phyloP scores from a whole-genome alignment of 2,329 filamentous ascomycete genomes.

The Aureobasidium namibiae region DNA sequence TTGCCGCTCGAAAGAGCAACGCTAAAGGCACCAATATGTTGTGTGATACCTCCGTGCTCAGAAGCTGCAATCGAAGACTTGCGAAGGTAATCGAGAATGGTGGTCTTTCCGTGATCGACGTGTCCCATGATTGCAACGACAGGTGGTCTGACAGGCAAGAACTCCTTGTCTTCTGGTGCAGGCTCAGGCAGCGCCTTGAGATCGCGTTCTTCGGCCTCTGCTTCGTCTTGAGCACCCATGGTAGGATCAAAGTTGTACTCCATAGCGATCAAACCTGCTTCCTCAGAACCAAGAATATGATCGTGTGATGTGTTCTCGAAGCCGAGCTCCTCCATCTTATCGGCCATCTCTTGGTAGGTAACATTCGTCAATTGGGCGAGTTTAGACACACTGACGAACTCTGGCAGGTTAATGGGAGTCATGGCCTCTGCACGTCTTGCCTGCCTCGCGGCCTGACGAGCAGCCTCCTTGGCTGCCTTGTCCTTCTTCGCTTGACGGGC shows the following conservation, averaged over 20 bases:
- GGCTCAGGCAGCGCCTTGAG: conserved; percentile 56
- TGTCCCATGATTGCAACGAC: conserved; percentile 99
- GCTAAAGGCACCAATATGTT: conserved; percentile 96
- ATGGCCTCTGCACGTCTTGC: conserved; percentile 30
- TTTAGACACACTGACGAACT: conserved; percentile 84
- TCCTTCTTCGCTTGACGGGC: conserved; percentile 18
- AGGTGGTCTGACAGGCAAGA: conserved; percentile 68
- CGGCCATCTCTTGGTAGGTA: conserved; percentile 60
- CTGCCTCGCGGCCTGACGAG: conserved; percentile 16
- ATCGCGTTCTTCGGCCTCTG: conserved; percentile 56
- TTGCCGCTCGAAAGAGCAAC: conserved; percentile 77
- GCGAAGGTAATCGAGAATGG: conserved; percentile 83
- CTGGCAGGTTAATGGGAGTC: conserved; percentile 67
- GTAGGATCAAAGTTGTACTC: conserved; percentile 90
- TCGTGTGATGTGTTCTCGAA: conserved; percentile 79
- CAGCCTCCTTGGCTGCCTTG: conserved; percentile 20
- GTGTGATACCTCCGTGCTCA: conserved; percentile 94
- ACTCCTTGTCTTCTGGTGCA: conserved; percentile 51
- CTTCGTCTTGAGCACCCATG: conserved; percentile 45
- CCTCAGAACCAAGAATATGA: conserved; percentile 84
- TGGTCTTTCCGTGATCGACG: conserved; percentile 97
- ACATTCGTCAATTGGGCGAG: conserved; percentile 69
- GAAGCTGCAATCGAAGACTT: conserved; percentile 85
- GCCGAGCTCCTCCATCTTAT: conserved; percentile 72
- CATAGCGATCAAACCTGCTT: conserved; percentile 78